Evolutionary conservation across 306 rosid species (phyloP).

Genomic region (Trichosanthes cucumerina): DNA sequence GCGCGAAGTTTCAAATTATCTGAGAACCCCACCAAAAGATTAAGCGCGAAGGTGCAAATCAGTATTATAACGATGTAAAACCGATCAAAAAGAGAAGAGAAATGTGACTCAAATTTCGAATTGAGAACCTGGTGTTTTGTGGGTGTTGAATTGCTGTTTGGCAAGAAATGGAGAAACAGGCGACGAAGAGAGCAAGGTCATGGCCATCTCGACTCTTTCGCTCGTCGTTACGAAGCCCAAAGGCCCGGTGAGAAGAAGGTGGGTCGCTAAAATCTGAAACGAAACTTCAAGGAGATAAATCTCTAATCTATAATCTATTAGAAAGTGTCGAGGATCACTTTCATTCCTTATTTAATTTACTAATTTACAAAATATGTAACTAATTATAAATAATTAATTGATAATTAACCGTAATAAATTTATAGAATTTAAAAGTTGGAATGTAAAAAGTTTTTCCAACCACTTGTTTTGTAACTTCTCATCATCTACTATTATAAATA

Average conservation of each 20-base stretch:
- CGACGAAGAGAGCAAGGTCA: not conserved
- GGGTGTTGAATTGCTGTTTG: not conserved
- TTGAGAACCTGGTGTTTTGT: not conserved
- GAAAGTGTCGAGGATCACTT: no score
- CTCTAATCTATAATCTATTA: no score
- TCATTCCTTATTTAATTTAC: no score
- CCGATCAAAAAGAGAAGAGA: not conserved
- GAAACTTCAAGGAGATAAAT: no score
- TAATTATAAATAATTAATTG: no score
- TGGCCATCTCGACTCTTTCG: not conserved
- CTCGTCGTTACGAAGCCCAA: not conserved
- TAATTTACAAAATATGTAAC: no score
- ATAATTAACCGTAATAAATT: no score
- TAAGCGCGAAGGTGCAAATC: not conserved
- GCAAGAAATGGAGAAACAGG: not conserved
- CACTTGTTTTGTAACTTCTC: no score
- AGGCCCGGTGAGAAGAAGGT: not conserved
- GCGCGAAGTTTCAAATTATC: constrained; percentile 20
- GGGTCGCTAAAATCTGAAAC: not conserved
- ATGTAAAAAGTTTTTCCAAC: no score
- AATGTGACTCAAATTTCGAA: not conserved
- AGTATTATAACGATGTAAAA: not conserved
- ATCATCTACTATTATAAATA: no score
- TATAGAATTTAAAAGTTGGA: no score
- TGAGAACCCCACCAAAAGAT: not conserved